A percentile compares a stretch with the other conserved stretches of the same genome.
Evolutionary conservation across 2,329 filamentous ascomycete genomes (phyloP).

Genomic region (Pseudopyricularia javanii): DNA sequence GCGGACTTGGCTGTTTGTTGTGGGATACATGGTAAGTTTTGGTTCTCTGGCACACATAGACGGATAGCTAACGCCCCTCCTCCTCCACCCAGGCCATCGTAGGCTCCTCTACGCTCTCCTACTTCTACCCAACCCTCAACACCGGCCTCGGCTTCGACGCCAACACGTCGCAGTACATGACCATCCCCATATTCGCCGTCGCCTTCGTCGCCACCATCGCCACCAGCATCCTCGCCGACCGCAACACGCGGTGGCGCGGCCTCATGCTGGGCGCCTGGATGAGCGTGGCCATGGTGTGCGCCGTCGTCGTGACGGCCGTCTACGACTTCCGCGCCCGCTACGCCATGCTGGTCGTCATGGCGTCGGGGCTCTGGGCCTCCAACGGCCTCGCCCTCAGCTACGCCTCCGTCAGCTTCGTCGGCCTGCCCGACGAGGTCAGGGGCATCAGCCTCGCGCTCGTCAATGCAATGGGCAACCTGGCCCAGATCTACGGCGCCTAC

Average conservation of each 20-base stretch:
- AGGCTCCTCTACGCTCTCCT: slow-evolving; percentile 31
- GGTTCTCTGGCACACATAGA: background rate
- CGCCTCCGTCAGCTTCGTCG: slow-evolving; percentile 35
- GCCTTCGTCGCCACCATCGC: slow-evolving; percentile 35
- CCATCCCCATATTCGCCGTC: slow-evolving; percentile 37
- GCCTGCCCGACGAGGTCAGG: slow-evolving; percentile 34
- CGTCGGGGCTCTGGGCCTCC: slow-evolving; percentile 37
- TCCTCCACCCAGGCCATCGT: slow-evolving; percentile 16
- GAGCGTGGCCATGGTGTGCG: slow-evolving; percentile 21
- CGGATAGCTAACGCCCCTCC: too few relatives aligned
- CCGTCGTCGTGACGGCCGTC: slow-evolving; percentile 25
- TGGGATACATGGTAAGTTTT: slow-evolving; percentile 23
- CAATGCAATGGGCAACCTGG: slow-evolving; percentile 40
- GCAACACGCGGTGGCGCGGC: slow-evolving; percentile 29
- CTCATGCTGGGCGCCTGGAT: slow-evolving; percentile 30
- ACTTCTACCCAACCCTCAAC: slow-evolving; percentile 41
- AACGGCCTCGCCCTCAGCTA: slow-evolving; percentile 39
- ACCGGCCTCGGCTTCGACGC: slow-evolving; percentile 34
- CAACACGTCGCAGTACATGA: slow-evolving; percentile 36
- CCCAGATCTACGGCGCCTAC: slow-evolving; percentile 38
- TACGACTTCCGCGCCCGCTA: slow-evolving; percentile 41
- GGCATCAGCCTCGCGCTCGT: slow-evolving; percentile 38
- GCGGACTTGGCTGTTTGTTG: slow-evolving; percentile 24
- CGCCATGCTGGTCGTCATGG: slow-evolving; percentile 41
- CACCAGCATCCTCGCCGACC: slow-evolving; percentile 34